Conservation (phyloP, 495 filamentous ascomycete species). For the Podospora pseudocomata region DNA sequence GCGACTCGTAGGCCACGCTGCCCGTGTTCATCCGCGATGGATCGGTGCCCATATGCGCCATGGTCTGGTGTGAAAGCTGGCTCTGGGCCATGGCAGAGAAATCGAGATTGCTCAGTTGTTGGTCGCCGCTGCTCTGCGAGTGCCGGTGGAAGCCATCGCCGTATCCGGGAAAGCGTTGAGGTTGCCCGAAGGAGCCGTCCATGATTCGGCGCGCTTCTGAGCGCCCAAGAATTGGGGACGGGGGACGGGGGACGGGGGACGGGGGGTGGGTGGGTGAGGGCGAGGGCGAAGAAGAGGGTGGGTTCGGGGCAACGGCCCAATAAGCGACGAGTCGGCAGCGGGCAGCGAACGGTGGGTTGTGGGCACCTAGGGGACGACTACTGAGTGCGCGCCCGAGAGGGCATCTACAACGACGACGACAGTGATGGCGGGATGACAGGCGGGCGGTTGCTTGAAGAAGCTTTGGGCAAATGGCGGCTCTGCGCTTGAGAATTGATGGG, state of each 20-base stretch:
- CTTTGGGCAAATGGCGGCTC: slow-evolving; percentile 14
- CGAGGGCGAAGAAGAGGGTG: not conserved
- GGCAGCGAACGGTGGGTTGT: not conserved
- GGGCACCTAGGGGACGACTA: not conserved
- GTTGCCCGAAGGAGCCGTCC: slow-evolving; percentile 24
- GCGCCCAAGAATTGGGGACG: slow-evolving; percentile 4
- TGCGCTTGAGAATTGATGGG: slow-evolving; percentile 6
- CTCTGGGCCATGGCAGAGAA: not conserved
- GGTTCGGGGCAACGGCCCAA: not conserved
- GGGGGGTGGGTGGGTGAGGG: not conserved
- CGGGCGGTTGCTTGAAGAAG: not conserved
- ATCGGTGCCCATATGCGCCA: not conserved
- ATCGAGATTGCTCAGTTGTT: not conserved
- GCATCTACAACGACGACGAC: not conserved
- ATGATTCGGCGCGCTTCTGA: slow-evolving; percentile 17
- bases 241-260: not conserved
- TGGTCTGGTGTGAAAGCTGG: slow-evolving; percentile 8
- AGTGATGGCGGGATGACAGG: not conserved
- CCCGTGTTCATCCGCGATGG: slow-evolving; percentile 11
- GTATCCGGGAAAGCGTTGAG: slow-evolving; percentile 20
- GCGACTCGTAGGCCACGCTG: slow-evolving; percentile 27
- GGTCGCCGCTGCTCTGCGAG: slow-evolving; percentile 22
- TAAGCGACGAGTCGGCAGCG: not conserved
- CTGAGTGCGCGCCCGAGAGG: not conserved
- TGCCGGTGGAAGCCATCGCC: slow-evolving; percentile 23